A percentile compares a stretch with the other conserved stretches of the same genome.
Conservation (phyloP, 140 eudicot genomes). For the Cichorium intybus region DNA sequence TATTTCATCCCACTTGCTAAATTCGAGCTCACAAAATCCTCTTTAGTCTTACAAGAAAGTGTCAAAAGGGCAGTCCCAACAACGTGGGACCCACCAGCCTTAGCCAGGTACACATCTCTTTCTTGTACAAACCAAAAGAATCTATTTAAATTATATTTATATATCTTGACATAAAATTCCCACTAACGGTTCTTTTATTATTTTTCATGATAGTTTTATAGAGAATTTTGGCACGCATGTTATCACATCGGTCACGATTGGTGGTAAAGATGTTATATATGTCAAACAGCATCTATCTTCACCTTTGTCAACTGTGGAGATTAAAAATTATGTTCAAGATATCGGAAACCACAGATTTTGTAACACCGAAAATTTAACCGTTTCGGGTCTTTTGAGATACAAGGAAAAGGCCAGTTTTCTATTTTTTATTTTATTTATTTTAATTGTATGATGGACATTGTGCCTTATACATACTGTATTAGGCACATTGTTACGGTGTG, state of each 20-base stretch:
- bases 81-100: constrained; percentile 89
- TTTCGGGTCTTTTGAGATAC: constrained; percentile 68
- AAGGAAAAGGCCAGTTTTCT: constrained; percentile 69
- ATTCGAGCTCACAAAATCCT: constrained; percentile 53
- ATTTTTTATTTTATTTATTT: background rate
- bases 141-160: too few relatives aligned
- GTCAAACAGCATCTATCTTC: constrained; percentile 77
- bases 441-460: too few relatives aligned
- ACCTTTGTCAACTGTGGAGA: constrained; percentile 66
- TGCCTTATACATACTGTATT: too few relatives aligned
- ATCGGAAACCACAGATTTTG: constrained; percentile 78
- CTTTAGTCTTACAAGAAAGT: constrained; percentile 52
- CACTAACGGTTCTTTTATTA: background rate
- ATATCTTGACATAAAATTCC: background rate
- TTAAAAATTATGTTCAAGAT: constrained; percentile 77
- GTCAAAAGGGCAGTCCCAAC: constrained; percentile 75
- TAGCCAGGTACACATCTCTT: constrained; percentile 57
- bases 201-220: constrained; percentile 58
- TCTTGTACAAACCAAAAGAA: background rate
- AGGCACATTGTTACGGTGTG: background rate
- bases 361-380: constrained; percentile 48
- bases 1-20: constrained; percentile 74
- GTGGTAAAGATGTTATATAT: constrained; percentile 91
- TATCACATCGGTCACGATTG: constrained; percentile 80
- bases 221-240: constrained; percentile 94